Percentiles rank a stretch among this genome's conserved stretches.
phyloP scores from a whole-genome alignment of 768 basidiomycete genomes.

The Amylocystis lapponica region DNA sequence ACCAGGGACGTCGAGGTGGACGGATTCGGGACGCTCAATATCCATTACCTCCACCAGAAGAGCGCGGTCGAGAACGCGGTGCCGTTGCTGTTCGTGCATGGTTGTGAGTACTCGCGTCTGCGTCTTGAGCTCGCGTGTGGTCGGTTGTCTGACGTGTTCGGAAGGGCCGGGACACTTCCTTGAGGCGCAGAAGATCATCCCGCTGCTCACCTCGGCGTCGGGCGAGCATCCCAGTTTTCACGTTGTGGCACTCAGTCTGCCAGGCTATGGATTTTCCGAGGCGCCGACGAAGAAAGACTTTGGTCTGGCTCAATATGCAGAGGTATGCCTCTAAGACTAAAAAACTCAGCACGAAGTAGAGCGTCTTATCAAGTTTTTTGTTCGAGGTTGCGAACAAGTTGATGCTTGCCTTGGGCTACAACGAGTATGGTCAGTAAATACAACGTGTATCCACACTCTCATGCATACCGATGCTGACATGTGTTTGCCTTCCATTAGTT shows the following conservation, averaged over 20 bases:
- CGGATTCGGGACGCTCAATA: slow-evolving; percentile 38
- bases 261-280: slow-evolving; percentile 57
- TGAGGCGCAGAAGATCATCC: slow-evolving; percentile 51
- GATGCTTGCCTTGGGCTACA: slow-evolving; percentile 22
- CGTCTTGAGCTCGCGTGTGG: background rate
- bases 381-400: slow-evolving; percentile 11
- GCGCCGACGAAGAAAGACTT: slow-evolving; percentile 50
- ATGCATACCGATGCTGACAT: too few species aligned
- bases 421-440: slow-evolving; percentile 16
- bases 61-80: slow-evolving; percentile 41
- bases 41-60: slow-evolving; percentile 54
- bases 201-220: slow-evolving; percentile 38
- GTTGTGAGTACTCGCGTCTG: slow-evolving; percentile 34
- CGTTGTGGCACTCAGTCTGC: slow-evolving; percentile 52
- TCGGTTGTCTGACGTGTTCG: background rate
- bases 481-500: slow-evolving; percentile 32
- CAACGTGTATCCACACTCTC: too few species aligned
- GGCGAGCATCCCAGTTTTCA: slow-evolving; percentile 49
- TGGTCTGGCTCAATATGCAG: slow-evolving; percentile 41
- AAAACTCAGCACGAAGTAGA: background rate
- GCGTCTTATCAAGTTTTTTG: background rate
- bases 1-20: slow-evolving; percentile 42
- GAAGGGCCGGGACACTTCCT: slow-evolving; percentile 57
- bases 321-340: slow-evolving; percentile 28
- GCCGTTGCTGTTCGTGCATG: slow-evolving; percentile 55